These are phyloP conservation scores for Crithidia sp. DNA, from an alignment of 208 protist species.

Conservation along the genomic window DNA sequence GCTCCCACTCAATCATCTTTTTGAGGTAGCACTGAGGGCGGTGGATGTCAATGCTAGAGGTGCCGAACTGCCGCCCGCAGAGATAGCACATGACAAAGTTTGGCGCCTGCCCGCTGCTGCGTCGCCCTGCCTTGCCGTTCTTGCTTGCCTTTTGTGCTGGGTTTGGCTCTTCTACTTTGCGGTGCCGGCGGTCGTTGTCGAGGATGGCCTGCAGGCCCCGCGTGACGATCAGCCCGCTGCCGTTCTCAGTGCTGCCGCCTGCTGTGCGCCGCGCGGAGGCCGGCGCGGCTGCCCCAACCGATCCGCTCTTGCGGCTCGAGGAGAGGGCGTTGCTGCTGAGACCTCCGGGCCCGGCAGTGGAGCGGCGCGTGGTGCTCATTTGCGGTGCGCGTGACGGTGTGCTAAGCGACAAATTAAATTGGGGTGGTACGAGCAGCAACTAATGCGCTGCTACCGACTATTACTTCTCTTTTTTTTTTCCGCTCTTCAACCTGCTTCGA, in stretches of 20 bases:
- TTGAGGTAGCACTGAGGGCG: slow-evolving; percentile 93
- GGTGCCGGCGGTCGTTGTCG: slow-evolving; percentile 53
- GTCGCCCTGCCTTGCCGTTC: slow-evolving; percentile 15
- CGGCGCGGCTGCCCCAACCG: slow-evolving; percentile 13
- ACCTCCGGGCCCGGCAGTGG: not conserved
- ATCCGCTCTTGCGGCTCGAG: slow-evolving; percentile 10
- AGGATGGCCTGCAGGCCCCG: slow-evolving; percentile 75
- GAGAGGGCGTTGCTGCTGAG: slow-evolving; percentile 10
- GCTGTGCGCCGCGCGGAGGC: slow-evolving; percentile 6
- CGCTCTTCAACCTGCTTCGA: not conserved
- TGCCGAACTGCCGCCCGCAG: slow-evolving; percentile 90
- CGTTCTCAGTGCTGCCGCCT: slow-evolving; percentile 7
- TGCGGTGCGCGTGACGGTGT: not conserved
- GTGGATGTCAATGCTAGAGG: slow-evolving; percentile 86
- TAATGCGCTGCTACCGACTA: too few relatives aligned
- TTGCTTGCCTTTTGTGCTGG: slow-evolving; percentile 2
- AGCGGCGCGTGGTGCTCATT: slow-evolving; percentile 5
- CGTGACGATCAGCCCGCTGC: slow-evolving; percentile 62
- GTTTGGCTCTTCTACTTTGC: slow-evolving; percentile 8
- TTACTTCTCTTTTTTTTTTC: not conserved
- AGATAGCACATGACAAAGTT: slow-evolving; percentile 91
- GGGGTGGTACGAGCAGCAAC: too few relatives aligned
- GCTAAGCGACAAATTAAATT: too few relatives aligned
- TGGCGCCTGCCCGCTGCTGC: slow-evolving; percentile 37
- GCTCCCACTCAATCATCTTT: slow-evolving; percentile 89